Conservation (phyloP, 495 filamentous ascomycete species). For the Hypoxylon crocopeplum region DNA sequence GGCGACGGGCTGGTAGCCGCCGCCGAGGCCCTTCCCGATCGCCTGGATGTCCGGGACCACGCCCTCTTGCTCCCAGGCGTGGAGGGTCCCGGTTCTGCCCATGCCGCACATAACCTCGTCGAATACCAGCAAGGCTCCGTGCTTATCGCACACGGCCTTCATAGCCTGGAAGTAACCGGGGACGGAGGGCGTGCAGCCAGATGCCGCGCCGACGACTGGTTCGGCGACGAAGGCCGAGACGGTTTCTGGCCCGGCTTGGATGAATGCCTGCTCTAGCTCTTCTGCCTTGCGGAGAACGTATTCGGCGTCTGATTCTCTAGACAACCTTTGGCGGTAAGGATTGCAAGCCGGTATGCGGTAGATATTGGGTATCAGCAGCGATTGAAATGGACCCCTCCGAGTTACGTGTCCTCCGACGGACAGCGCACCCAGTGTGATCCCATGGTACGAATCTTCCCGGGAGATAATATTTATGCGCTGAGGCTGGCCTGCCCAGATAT, state of each 20-base stretch:
- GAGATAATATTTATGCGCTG: constrained; percentile 66
- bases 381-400: constrained; percentile 70
- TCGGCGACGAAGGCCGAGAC: constrained; percentile 83
- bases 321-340: constrained; percentile 45
- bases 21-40: constrained; percentile 65
- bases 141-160: constrained; percentile 69
- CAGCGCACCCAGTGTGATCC: constrained; percentile 72
- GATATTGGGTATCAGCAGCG: constrained; percentile 66
- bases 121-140: constrained; percentile 76
- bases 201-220: constrained; percentile 65
- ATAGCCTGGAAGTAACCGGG: constrained; percentile 75
- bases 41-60: constrained; percentile 64
- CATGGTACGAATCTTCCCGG: constrained; percentile 75
- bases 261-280: constrained; percentile 79
- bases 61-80: constrained; percentile 71
- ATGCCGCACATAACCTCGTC: constrained; percentile 86
- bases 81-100: constrained; percentile 70
- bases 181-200: constrained; percentile 72
- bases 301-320: constrained; percentile 43
- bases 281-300: constrained; percentile 61
- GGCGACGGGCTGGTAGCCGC: constrained; percentile 63
- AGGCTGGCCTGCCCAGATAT: constrained; percentile 56
- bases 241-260: constrained; percentile 69
- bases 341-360: constrained; percentile 74
- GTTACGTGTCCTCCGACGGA: constrained; percentile 67